Evolutionary conservation across 331 rosid genomes (phyloP), one percentile per base, ranked within the genome.

Genomic region (Spiraea crenata): DNA sequence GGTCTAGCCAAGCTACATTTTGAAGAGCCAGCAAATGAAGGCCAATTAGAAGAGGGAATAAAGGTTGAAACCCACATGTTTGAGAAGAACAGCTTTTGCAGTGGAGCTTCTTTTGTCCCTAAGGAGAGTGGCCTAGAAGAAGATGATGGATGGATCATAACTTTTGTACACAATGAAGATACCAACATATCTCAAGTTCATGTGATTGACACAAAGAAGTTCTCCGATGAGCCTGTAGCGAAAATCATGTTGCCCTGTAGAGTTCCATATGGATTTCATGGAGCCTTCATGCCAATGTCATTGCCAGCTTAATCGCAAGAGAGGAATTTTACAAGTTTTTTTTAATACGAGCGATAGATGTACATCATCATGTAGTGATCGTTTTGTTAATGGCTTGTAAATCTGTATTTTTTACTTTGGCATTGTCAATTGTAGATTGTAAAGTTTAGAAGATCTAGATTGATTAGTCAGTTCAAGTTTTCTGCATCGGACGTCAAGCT

Each of bases 221-320:
- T 90, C 65, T 76, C 64, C 6, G 51, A 63, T n/a, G 79, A 88
- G 16, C 48, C 90, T 3, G 67, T 82, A 46, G 85, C 86, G n/a
- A 81, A 72, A 72, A 83, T 92, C 14, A 78, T 73, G n/a, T 51
- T 90, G 74, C 96, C 96, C 2, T 50, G 63, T 15, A 82, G 92
- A 81, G 93, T 88, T 74, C 96, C 98, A 13, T 88, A 86, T 16
- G 96, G 98, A 1, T 90, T 83, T 81, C 91, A 85, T 54, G 95
- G 92, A 70, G 88, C 90, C 58, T 92, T 81, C 86, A 75, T 86
- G 83, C 85, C 84, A 63, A 69, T 80, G 20, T 58, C 82, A 38
- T 25, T 25, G 31, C 31, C 31, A 25, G 31, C 2, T 25, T 25
- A 25, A 25, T 25, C 1, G 31, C 1, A 25, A 25, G 31, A 25